Evolutionary conservation across 345 rosid genomes (phyloP), one percentile per base, ranked within the genome.

Genomic region (Eucalyptus erythrocorys): DNA sequence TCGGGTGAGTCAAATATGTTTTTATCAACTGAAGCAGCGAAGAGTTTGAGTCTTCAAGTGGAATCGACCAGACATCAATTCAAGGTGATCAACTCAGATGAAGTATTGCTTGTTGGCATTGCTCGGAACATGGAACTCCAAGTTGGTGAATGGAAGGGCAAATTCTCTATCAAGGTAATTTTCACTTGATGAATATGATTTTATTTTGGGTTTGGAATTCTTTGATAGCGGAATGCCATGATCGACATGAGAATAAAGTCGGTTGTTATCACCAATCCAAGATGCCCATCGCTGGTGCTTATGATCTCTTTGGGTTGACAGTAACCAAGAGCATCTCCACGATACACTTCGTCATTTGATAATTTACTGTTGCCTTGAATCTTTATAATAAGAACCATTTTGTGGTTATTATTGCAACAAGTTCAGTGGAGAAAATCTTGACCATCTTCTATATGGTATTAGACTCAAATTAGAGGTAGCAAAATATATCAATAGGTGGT

Each of bases 101-200:
- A 59, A 27, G 34, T 59, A 27, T 0, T 13, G 15, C n/a, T 0
- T 4, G 2, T 59, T 59, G 1, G 68, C 14, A 27, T 59, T 30
- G 34, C 32, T 27, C 0, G 4, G 32, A 30, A 59, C 4, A 30
- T 13, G 32, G n/a, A 59, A 27, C 68, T 59, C 6, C 16, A 12
- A 11, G 32, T 59, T 30, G 32, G 0, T 59, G 15, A 27, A 27
- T 27, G 0, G 16, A 27, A 59, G 68, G 68, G 68, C 15, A 59
- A 59, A 59, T 12, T 59, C 34, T 27, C 16, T 5, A 27, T 59
- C 68, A 3, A 27, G 32, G 16, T 59, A 59, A 30, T 12, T 59
- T 59, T 30, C 7, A 2, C 68, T 27, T 59, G 68, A 59, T 27
- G 16, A 26, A 59, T 59, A 59, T 59, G 32, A 27, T 59, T 30